phyloP scores from a whole-genome alignment of 371 early-diverging fungal genomes.

The Parasitella parasitica region DNA sequence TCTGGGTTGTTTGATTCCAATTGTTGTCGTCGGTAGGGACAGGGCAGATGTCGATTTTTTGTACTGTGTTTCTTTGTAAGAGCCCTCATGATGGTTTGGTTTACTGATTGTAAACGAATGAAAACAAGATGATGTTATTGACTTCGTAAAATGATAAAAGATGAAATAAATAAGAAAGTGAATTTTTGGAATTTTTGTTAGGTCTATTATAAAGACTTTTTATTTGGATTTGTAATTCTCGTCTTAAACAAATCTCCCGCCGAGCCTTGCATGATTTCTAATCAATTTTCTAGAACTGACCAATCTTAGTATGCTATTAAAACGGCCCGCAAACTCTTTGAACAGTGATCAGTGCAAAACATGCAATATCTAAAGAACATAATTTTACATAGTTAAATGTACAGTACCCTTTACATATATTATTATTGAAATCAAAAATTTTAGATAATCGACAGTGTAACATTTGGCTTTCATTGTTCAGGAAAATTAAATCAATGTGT shows the following conservation, averaged over 20 bases:
- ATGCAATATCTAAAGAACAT: too few relatives aligned
- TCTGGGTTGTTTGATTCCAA: slow-evolving; percentile 15
- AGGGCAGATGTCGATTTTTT: slow-evolving; percentile 9
- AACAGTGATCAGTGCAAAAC: too few relatives aligned
- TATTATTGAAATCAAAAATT: too few relatives aligned
- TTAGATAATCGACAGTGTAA: too few relatives aligned
- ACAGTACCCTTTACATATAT: too few relatives aligned
- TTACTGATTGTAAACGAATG: too few relatives aligned
- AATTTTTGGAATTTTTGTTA: too few relatives aligned
- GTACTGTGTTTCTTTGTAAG: neutral
- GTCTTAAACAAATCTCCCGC: slow-evolving; percentile 3
- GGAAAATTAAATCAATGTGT: too few relatives aligned
- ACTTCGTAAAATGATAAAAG: slow-evolving; percentile 2
- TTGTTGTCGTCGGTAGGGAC: slow-evolving; percentile 14
- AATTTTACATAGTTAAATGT: too few relatives aligned
- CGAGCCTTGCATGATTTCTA: slow-evolving; percentile 15
- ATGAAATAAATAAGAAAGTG: neutral
- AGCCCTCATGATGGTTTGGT: slow-evolving; percentile 3
- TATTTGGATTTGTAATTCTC: slow-evolving; percentile 11
- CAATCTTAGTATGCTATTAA: neutral
- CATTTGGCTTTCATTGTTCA: too few relatives aligned
- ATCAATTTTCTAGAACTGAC: neutral
- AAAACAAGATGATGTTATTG: too few relatives aligned
- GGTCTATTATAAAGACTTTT: neutral
- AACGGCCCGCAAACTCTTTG: neutral